Conservation (phyloP, 2,329 filamentous ascomycete species). For the Colletotrichum gloeosporioides region DNA sequence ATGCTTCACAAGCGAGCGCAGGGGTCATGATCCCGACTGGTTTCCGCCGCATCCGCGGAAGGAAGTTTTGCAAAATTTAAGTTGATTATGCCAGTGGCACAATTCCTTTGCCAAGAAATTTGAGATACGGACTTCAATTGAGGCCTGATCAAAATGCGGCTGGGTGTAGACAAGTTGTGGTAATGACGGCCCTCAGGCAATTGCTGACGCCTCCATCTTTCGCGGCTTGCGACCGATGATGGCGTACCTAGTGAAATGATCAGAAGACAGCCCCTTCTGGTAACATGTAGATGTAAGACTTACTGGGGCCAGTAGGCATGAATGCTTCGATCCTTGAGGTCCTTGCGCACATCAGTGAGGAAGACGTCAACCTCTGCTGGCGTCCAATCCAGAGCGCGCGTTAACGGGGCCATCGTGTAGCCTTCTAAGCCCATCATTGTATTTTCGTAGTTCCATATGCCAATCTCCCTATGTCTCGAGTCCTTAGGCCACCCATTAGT, state of each 20-base stretch:
- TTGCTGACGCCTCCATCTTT: too few relatives aligned
- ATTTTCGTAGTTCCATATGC: conserved; percentile 36
- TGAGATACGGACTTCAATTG: too few relatives aligned
- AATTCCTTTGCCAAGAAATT: too few relatives aligned
- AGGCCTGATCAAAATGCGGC: too few relatives aligned
- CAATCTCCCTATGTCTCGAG: conserved; percentile 35
- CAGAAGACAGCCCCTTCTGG: rapidly evolving
- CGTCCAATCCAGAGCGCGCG: conserved; percentile 36
- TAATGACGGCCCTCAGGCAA: too few relatives aligned
- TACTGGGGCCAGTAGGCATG: not conserved
- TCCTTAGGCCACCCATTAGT: conserved; percentile 40
- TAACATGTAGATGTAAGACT: rapidly evolving
- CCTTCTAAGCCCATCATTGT: conserved; percentile 36
- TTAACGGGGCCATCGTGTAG: conserved; percentile 38
- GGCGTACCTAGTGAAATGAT: not conserved
- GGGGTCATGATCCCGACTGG: not conserved
- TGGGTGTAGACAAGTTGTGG: too few relatives aligned
- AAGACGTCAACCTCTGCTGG: conserved; percentile 34
- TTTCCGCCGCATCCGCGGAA: too few relatives aligned
- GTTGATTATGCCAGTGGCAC: too few relatives aligned
- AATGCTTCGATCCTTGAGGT: not conserved
- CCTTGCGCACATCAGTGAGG: not conserved
- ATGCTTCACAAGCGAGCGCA: not conserved
- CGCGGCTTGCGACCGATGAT: not conserved
- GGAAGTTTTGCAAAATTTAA: too few relatives aligned